Evolutionary conservation across 2,329 filamentous ascomycete genomes (phyloP).

Genomic region (Chaetothyriales sp.): DNA sequence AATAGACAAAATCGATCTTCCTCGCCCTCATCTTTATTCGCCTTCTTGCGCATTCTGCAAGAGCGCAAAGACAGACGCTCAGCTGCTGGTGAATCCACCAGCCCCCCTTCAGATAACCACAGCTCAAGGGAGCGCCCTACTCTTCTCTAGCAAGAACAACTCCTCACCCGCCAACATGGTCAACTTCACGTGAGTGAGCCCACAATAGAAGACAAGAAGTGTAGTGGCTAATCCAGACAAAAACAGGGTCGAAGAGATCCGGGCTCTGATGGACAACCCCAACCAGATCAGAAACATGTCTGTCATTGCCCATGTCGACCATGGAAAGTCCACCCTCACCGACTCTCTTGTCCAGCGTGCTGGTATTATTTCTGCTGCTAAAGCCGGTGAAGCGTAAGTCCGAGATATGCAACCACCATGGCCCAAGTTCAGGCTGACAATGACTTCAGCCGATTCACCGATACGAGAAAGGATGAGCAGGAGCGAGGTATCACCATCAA

Average conservation of each 20-base stretch:
- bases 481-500: conserved; percentile 99
- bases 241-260: conserved; percentile 74
- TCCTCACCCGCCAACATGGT: conserved; percentile 91
- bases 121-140: conserved; percentile 18
- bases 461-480: conserved; percentile 95
- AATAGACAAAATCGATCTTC: neutral
- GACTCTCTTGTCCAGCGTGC: conserved; percentile 98
- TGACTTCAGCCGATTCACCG: conserved; percentile 57
- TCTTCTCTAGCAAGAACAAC: conserved; percentile 6
- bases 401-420: neutral
- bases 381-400: conserved; percentile 69
- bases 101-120: neutral
- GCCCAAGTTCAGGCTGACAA: conserved; percentile 6
- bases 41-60: neutral
- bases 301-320: conserved; percentile 99
- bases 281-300: conserved; percentile 82
- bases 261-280: conserved; percentile 21
- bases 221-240: conserved; percentile 22
- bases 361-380: conserved; percentile 97
- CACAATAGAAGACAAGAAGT: neutral
- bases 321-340: conserved; percentile 99
- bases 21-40: neutral
- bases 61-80: neutral
- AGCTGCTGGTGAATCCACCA: neutral
- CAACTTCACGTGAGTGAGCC: conserved; percentile 37